Evolutionary conservation across 768 basidiomycete genomes (phyloP).

Genomic region (Amanita molliuscula): DNA sequence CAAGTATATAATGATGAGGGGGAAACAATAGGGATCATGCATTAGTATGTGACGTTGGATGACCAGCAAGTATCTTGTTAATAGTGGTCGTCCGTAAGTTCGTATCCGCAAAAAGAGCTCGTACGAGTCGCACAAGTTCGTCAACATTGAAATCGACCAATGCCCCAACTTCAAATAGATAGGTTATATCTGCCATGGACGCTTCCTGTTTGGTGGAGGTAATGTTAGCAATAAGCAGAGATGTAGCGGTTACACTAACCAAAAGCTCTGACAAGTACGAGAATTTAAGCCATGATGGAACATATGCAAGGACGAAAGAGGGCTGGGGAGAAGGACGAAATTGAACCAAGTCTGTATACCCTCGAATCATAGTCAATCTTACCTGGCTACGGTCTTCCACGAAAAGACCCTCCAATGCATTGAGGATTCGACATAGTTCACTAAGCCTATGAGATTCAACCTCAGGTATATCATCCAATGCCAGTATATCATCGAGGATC

Average conservation of each 20-base stretch:
- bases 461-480: conserved; percentile 79
- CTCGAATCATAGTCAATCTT: conserved; percentile 10
- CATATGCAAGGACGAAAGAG: conserved; percentile 72
- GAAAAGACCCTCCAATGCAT: conserved; percentile 75
- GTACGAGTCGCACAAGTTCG: conserved; percentile 74
- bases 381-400: conserved; percentile 55
- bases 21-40: not conserved
- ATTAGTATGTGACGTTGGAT: not conserved
- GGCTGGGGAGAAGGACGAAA: conserved; percentile 28
- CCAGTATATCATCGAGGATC: conserved; percentile 64
- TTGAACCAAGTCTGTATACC: not conserved
- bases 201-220: conserved; percentile 52
- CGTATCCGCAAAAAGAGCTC: conserved; percentile 84
- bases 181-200: conserved; percentile 83
- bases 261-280: conserved; percentile 88
- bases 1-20: not conserved
- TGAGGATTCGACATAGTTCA: conserved; percentile 73
- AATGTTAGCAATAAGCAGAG: not conserved
- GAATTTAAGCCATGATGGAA: conserved; percentile 93
- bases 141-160: conserved; percentile 83
- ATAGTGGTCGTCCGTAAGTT: conserved; percentile 73
- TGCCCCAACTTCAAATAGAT: conserved; percentile 85
- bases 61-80: conserved; percentile 53
- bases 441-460: conserved; percentile 75
- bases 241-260: conserved; percentile 35